A percentile compares a stretch with the other conserved stretches of the same genome.
phyloP scores from a whole-genome alignment of 192 early-diverging fungal genomes.

The Phlyctochytrium bullatum region DNA sequence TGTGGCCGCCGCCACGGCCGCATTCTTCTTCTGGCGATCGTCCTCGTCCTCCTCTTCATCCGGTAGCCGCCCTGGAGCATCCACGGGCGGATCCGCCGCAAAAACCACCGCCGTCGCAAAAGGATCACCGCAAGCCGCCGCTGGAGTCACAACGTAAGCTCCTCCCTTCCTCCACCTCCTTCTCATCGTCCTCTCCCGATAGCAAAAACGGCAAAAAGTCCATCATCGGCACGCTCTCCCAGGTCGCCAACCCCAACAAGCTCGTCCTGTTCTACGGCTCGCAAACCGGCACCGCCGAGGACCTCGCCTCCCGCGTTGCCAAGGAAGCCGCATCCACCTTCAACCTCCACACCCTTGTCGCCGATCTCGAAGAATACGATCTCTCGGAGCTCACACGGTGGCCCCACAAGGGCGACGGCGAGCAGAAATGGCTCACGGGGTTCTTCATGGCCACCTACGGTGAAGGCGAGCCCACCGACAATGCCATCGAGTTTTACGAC shows the following conservation, averaged over 20 bases:
- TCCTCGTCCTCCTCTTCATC: neutral
- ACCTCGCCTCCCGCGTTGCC: constrained; percentile 87
- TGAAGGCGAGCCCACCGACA: constrained; percentile 98
- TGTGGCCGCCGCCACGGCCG: constrained; percentile 23
- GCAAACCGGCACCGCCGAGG: constrained; percentile 99
- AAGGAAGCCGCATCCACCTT: constrained; percentile 78
- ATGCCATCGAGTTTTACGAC: constrained; percentile 92
- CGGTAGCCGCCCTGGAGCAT: neutral
- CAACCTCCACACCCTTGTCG: constrained; percentile 70
- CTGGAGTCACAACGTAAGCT: neutral
- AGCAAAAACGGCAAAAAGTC: constrained; percentile 38
- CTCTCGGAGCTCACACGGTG: constrained; percentile 75
- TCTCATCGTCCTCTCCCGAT: neutral
- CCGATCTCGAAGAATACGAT: constrained; percentile 92
- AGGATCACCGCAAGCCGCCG: neutral
- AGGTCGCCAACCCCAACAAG: constrained; percentile 34
- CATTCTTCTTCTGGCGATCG: constrained; percentile 20
- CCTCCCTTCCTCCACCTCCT: constrained; percentile 7
- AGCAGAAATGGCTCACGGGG: constrained; percentile 61
- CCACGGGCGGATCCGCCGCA: constrained; percentile 2
- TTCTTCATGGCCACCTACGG: constrained; percentile 97
- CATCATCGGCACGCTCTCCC: constrained; percentile 33
- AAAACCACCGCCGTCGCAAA: neutral
- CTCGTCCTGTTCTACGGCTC: constrained; percentile 94
- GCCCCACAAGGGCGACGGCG: constrained; percentile 43